A percentile compares a stretch with the other conserved stretches of the same genome.
These are phyloP conservation scores for Seiridium unicorne DNA, from an alignment of 2,329 filamentous ascomycete genomes.

Conservation along the genomic window DNA sequence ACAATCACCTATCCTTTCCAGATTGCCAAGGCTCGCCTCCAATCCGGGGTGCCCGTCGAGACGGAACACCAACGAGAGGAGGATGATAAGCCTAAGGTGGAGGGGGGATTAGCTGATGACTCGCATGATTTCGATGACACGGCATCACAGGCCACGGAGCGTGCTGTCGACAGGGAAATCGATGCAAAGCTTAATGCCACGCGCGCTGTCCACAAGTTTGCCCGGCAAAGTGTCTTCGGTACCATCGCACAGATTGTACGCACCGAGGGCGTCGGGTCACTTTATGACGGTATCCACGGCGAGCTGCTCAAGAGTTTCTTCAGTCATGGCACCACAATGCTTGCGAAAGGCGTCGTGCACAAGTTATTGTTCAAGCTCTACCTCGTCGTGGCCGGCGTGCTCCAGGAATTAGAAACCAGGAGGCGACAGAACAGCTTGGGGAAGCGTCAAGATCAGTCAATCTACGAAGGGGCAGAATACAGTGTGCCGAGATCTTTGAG, in stretches of 20 bases:
- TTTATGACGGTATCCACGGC: constrained; percentile 75
- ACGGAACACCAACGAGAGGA: constrained; percentile 26
- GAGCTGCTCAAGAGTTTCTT: constrained; percentile 84
- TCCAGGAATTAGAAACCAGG: constrained; percentile 20
- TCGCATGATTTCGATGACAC: neutral
- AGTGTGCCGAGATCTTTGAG: neutral
- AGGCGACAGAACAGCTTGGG: neutral
- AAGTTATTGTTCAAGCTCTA: constrained; percentile 70
- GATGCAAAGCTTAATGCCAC: constrained; percentile 27
- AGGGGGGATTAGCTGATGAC: neutral
- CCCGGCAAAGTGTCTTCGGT: constrained; percentile 56
- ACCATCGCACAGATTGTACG: constrained; percentile 57
- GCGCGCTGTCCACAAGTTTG: constrained; percentile 23
- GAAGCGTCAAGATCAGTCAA: neutral
- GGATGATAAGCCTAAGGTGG: neutral
- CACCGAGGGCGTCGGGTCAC: constrained; percentile 63
- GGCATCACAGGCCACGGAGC: constrained; percentile 6
- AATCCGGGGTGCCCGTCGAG: constrained; percentile 50
- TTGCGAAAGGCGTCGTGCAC: constrained; percentile 79
- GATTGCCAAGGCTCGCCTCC: constrained; percentile 77
- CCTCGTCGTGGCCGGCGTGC: constrained; percentile 56
- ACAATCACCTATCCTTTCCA: constrained; percentile 82
- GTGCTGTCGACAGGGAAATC: constrained; percentile 22
- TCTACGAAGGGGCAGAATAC: neutral
- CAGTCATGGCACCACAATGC: constrained; percentile 82